Conservation (phyloP, 192 early-diverging fungal species). For the Pecoramyces ruminantium region DNA sequence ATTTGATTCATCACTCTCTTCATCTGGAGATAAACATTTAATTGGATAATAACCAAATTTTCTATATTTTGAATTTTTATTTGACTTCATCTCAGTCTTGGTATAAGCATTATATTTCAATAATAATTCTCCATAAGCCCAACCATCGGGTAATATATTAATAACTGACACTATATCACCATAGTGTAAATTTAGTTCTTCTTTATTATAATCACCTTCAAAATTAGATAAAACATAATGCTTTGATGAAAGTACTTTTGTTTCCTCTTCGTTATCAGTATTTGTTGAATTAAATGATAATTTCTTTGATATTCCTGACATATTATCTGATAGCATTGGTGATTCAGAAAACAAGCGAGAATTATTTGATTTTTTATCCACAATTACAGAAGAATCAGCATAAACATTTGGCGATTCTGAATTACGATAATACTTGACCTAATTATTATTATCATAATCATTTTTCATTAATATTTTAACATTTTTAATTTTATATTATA, state of each 20-base stretch:
- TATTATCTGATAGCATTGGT: background rate
- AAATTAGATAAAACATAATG: background rate
- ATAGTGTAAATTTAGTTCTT: background rate
- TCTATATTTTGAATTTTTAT: background rate
- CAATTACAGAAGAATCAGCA: background rate
- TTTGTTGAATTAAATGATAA: background rate
- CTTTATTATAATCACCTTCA: background rate
- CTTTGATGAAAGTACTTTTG: background rate
- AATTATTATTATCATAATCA: too few relatives aligned
- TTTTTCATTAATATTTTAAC: too few relatives aligned
- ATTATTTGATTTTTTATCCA: background rate
- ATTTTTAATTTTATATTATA: too few relatives aligned
- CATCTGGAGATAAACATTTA: background rate
- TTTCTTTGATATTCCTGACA: background rate
- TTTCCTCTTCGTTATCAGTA: background rate
- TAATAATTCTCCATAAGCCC: background rate
- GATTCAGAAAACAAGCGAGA: background rate
- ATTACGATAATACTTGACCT: too few relatives aligned
- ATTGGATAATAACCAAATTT: background rate
- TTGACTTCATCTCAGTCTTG: background rate
- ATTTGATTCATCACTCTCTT: background rate
- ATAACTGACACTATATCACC: background rate
- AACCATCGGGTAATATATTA: background rate
- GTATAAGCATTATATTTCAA: background rate
- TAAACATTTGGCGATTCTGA: background rate